A percentile compares a stretch with the other conserved stretches of the same genome.
phyloP scores from a whole-genome alignment of 1,284 basidiomycete genomes.

The Rhizoctonia solani region DNA sequence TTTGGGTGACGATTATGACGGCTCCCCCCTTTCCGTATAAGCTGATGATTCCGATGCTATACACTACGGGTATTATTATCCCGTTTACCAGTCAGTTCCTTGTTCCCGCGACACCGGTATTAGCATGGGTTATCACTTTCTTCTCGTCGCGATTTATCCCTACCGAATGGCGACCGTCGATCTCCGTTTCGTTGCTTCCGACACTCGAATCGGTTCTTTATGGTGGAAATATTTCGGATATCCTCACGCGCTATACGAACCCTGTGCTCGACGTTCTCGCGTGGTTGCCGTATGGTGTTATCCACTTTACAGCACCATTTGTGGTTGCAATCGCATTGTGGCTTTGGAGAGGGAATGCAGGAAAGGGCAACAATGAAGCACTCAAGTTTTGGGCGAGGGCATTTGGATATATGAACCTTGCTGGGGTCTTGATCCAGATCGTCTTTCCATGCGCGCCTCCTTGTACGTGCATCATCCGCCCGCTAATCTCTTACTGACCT shows the following conservation, averaged over 20 bases:
- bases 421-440: constrained; percentile 89
- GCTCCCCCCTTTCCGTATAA: constrained; percentile 74
- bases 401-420: constrained; percentile 93
- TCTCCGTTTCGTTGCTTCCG: constrained; percentile 91
- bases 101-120: constrained; percentile 79
- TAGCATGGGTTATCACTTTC: constrained; percentile 83
- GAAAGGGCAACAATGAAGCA: constrained; percentile 58
- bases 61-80: constrained; percentile 65
- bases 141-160: constrained; percentile 89
- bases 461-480: constrained; percentile 51
- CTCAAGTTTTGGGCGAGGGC: constrained; percentile 86
- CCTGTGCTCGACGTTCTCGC: constrained; percentile 90
- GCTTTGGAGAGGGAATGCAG: constrained; percentile 61
- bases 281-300: constrained; percentile 94
- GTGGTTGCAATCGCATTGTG: constrained; percentile 77
- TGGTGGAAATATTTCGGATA: constrained; percentile 95
- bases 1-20: constrained; percentile 81
- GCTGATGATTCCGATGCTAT: constrained; percentile 78
- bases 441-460: constrained; percentile 92
- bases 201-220: constrained; percentile 94
- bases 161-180: constrained; percentile 69
- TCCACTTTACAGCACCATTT: constrained; percentile 87
- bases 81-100: constrained; percentile 94
- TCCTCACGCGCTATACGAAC: constrained; percentile 92
- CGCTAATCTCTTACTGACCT: not conserved